phyloP scores from a whole-genome alignment of 768 basidiomycete species.

The Phallus indusiatus region DNA sequence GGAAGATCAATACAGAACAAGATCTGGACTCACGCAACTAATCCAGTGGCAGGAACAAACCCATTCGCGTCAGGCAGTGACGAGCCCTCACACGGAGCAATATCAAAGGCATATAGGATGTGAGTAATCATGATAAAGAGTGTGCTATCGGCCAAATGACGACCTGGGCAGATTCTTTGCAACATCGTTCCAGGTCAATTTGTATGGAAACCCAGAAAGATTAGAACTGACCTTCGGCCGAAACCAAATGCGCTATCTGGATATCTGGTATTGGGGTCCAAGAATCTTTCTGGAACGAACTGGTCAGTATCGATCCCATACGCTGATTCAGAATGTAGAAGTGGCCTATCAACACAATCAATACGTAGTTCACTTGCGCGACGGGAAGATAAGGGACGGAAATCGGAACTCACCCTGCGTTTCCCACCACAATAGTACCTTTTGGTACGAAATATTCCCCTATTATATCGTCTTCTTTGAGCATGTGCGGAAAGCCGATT shows the following conservation, averaged over 20 bases:
- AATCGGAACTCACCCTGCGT: conserved; percentile 15
- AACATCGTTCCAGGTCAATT: not conserved
- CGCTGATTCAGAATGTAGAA: not conserved
- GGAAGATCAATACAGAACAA: not conserved
- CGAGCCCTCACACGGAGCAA: conserved; percentile 21
- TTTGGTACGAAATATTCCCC: conserved; percentile 22
- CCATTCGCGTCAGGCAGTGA: not conserved
- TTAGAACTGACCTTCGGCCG: conserved; percentile 1
- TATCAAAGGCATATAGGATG: conserved; percentile 33
- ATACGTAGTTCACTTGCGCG: too few relatives aligned
- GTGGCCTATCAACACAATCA: not conserved
- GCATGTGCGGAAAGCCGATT: too few relatives aligned
- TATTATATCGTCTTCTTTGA: too few relatives aligned
- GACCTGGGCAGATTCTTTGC: conserved; percentile 34
- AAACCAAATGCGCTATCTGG: conserved; percentile 4
- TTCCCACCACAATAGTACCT: conserved; percentile 19
- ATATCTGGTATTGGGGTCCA: not conserved
- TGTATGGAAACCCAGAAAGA: not conserved
- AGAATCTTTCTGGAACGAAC: not conserved
- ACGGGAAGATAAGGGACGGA: too few relatives aligned
- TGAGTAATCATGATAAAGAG: conserved; percentile 38
- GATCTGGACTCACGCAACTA: not conserved
- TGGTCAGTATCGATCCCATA: not conserved
- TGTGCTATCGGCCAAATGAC: conserved; percentile 34
- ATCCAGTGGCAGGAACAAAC: not conserved